These are phyloP conservation scores for Stephanodiscus minutulus DNA, from an alignment of 108 stramenopile species.

Conservation along the genomic window DNA sequence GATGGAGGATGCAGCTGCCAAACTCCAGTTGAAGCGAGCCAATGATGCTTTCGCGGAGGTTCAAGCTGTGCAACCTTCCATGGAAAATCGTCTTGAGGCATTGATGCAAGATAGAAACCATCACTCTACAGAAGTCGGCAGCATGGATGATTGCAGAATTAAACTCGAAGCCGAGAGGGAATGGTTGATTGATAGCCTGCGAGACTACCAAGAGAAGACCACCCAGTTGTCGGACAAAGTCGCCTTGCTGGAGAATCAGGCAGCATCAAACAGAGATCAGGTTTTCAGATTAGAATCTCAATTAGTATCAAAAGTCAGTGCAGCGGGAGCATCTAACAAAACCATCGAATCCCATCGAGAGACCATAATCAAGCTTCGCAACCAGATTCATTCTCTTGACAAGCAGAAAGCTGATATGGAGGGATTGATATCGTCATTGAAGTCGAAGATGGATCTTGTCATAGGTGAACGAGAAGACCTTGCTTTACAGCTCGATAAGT, in stretches of 20 bases:
- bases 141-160: slow-evolving; percentile 14
- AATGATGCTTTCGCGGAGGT: slow-evolving; percentile 17
- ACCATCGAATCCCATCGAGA: slow-evolving; percentile 13
- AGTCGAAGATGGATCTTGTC: slow-evolving; percentile 15
- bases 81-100: slow-evolving; percentile 16
- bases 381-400: slow-evolving; percentile 11
- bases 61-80: slow-evolving; percentile 1
- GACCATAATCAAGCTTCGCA: slow-evolving; percentile 12
- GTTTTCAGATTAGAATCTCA: slow-evolving; percentile 23
- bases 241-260: not conserved
- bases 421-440: slow-evolving; percentile 15
- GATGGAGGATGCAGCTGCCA: slow-evolving; percentile 13
- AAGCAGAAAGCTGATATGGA: slow-evolving; percentile 12
- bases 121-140: slow-evolving; percentile 17
- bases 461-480: slow-evolving; percentile 21
- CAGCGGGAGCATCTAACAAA: slow-evolving; percentile 12
- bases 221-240: slow-evolving; percentile 14
- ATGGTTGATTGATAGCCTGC: slow-evolving; percentile 6
- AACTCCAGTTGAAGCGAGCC: not conserved
- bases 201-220: slow-evolving; percentile 19
- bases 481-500: slow-evolving; percentile 13
- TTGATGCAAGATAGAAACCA: slow-evolving; percentile 21
- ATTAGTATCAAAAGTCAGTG: slow-evolving; percentile 23
- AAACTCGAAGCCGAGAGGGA: slow-evolving; percentile 26
- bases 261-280: slow-evolving; percentile 17